Conservation (phyloP, 768 basidiomycete species). For the Psilocybe cyanescens region DNA sequence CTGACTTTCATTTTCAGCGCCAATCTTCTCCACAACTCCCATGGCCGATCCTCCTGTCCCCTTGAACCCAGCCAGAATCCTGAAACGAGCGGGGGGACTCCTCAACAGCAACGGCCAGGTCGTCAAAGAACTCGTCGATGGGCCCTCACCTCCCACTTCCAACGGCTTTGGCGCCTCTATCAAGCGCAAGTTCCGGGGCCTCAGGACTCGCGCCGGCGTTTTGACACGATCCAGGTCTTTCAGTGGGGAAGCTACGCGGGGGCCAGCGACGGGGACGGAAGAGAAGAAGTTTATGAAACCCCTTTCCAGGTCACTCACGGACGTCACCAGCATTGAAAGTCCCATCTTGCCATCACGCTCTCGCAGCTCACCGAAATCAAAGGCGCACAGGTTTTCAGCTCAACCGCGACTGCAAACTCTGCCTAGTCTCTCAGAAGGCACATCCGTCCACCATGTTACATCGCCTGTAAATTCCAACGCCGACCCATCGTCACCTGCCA, state of each 20-base stretch:
- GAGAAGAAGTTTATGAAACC: slow-evolving; percentile 5
- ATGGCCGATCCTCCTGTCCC: slow-evolving; percentile 14
- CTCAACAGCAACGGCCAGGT: slow-evolving; percentile 32
- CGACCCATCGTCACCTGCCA: slow-evolving; percentile 10
- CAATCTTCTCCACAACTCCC: background rate
- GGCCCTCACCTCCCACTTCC: slow-evolving; percentile 1
- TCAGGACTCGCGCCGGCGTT: slow-evolving; percentile 35
- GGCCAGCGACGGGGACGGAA: background rate
- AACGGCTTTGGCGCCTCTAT: slow-evolving; percentile 18
- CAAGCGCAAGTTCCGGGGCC: slow-evolving; percentile 17
- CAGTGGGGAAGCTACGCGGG: slow-evolving; percentile 11
- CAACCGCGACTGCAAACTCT: slow-evolving; percentile 10
- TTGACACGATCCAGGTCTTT: slow-evolving; percentile 33
- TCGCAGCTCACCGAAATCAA: background rate
- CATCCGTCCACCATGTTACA: background rate
- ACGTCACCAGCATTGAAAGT: background rate
- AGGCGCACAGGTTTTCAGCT: slow-evolving; percentile 3
- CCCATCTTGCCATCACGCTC: background rate
- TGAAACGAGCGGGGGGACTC: slow-evolving; percentile 43
- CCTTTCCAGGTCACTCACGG: slow-evolving; percentile 22
- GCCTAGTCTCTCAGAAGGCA: slow-evolving; percentile 15
- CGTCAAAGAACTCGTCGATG: slow-evolving; percentile 24
- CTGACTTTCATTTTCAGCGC: slow-evolving; percentile 1
- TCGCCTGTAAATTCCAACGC: background rate
- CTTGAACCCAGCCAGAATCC: slow-evolving; percentile 12